phyloP scores from a whole-genome alignment of 169 alveolate genomes.

The Plasmodium berghei region DNA sequence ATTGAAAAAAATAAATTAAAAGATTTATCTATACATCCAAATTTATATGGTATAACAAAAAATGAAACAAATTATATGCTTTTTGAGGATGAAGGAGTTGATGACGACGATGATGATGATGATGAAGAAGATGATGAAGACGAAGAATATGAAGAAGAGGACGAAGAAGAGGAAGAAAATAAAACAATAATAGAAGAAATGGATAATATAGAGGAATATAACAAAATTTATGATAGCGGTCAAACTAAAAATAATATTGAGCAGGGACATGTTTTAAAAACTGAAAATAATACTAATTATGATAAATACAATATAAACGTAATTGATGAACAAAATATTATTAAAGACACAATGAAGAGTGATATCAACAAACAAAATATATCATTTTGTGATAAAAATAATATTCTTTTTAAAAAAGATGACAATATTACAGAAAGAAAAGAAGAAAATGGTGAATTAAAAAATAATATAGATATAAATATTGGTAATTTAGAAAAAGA shows the following conservation, averaged over 20 bases:
- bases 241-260: too few species aligned
- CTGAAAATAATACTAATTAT: background rate
- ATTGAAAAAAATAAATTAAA: slow-evolving; percentile 22
- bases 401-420: background rate
- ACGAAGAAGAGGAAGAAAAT: background rate
- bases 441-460: background rate
- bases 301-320: background rate
- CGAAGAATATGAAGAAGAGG: slow-evolving; percentile 22
- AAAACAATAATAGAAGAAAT: background rate
- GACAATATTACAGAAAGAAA: background rate
- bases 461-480: background rate
- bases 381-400: too few species aligned
- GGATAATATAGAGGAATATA: background rate
- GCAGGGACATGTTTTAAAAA: too few species aligned
- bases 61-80: slow-evolving; percentile 2
- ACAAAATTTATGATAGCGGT: background rate
- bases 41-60: slow-evolving; percentile 10
- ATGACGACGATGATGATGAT: slow-evolving; percentile 28
- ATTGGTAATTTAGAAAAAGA: background rate
- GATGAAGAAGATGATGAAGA: slow-evolving; percentile 25
- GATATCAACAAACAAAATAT: too few species aligned
- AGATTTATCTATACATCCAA: slow-evolving; percentile 9
- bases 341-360: background rate
- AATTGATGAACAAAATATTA: background rate
- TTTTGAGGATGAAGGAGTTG: slow-evolving; percentile 24